phyloP scores from a whole-genome alignment of 345 rosid genomes.

The Garcia nutans region DNA sequence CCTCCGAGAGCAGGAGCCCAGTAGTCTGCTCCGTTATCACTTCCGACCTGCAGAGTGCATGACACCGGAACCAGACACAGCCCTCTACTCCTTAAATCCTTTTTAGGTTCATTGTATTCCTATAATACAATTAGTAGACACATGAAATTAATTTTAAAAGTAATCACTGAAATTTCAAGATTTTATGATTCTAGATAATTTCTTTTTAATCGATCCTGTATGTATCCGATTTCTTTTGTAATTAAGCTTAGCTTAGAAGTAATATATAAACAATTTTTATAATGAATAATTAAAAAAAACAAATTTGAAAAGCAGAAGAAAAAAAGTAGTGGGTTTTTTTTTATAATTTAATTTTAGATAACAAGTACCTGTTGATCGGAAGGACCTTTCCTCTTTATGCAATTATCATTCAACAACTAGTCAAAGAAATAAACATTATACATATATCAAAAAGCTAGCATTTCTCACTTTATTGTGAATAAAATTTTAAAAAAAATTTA shows the following conservation, averaged over 20 bases:
- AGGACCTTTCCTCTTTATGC: slow-evolving; percentile 61
- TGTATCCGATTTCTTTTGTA: no score
- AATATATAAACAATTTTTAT: not conserved
- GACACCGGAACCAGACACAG: slow-evolving; percentile 31
- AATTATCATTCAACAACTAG: slow-evolving; percentile 62
- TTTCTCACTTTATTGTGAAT: slow-evolving; percentile 1
- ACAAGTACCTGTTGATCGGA: slow-evolving; percentile 36
- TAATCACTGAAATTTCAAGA: no score
- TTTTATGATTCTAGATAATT: no score
- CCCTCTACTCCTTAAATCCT: slow-evolving; percentile 31
- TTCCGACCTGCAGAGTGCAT: slow-evolving; percentile 29
- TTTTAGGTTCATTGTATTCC: slow-evolving; percentile 14
- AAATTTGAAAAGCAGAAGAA: not conserved
- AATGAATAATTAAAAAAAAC: not conserved
- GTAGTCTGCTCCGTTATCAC: slow-evolving; percentile 31
- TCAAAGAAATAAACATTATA: slow-evolving; percentile 19
- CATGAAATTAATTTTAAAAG: no score
- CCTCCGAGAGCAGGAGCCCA: slow-evolving; percentile 34
- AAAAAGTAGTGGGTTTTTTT: not conserved
- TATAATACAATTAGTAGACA: not conserved
- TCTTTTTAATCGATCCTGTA: no score
- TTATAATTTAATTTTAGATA: not conserved
- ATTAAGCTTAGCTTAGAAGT: not conserved
- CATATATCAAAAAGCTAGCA: slow-evolving; percentile 3
- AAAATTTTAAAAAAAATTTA: slow-evolving; percentile 1